phyloP scores from a whole-genome alignment of 2,329 filamentous ascomycete species.

The Trichoderma atroviride region DNA sequence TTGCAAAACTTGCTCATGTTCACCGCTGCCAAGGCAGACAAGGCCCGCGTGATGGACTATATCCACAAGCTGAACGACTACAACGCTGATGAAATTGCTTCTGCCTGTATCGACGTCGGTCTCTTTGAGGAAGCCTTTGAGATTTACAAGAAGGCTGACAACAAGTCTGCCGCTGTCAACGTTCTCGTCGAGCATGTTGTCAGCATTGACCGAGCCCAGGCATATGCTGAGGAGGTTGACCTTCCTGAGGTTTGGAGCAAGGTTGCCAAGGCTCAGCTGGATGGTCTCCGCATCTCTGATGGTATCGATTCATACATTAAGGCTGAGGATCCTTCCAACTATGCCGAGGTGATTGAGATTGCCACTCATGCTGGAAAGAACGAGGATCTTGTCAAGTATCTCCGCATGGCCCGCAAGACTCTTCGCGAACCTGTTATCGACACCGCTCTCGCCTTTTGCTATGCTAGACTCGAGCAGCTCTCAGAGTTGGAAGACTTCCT shows the following conservation, averaged over 20 bases:
- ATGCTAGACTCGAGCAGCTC: conserved; percentile 87
- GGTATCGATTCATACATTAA: conserved; percentile 97
- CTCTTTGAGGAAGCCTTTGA: conserved; percentile 97
- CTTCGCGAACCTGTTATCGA: conserved; percentile 91
- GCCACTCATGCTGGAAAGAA: conserved; percentile 96
- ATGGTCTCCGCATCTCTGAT: conserved; percentile 89
- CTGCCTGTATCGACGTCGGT: conserved; percentile 91
- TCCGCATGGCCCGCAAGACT: conserved; percentile 97
- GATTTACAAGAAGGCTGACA: conserved; percentile 96
- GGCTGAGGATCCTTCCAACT: conserved; percentile 89
- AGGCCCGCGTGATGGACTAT: conserved; percentile 92
- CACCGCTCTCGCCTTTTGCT: conserved; percentile 91
- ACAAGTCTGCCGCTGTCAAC: conserved; percentile 82
- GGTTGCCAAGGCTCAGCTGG: conserved; percentile 96
- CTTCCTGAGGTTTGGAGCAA: conserved; percentile 96
- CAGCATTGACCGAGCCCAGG: conserved; percentile 95
- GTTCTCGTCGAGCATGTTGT: conserved; percentile 96
- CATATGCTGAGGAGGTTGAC: conserved; percentile 93
- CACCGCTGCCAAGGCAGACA: conserved; percentile 95
- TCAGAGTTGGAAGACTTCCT: conserved; percentile 96
- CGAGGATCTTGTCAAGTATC: conserved; percentile 93
- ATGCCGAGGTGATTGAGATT: conserved; percentile 93
- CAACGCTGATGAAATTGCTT: conserved; percentile 88
- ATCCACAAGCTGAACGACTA: conserved; percentile 90
- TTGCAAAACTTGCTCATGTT: conserved; percentile 96